Evolutionary conservation across 108 stramenopile species (phyloP), one percentile per base, ranked within the genome.

Genomic region (Cyclotella baltica): DNA sequence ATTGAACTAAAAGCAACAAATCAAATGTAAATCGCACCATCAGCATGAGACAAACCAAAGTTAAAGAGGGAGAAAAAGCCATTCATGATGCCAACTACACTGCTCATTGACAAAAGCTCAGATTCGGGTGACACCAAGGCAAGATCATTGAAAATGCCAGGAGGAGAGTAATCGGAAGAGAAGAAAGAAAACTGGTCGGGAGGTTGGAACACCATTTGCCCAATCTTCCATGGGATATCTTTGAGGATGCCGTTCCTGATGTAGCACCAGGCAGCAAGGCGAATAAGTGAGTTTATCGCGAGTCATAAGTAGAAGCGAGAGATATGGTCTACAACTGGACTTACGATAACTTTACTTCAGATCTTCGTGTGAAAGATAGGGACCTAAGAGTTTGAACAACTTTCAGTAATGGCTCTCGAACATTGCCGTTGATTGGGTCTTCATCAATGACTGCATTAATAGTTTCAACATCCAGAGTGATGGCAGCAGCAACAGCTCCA

Each of bases 341-440:
- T 64, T 33, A 40, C 40, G 38, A 55, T 43, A 79, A 51, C 57
- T 79, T 81, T 0, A 79, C 65, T 22, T 56, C 62, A 28, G 64
- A 30, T 22, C 65, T 59, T 19, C 78, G 70, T 16, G 48, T 43
- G 65, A 83, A 85, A 20, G 85, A 75, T 57, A 89, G 28, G 29
- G 80, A 70, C n/a, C 85, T 62, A 83, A 89, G 73, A 9, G 84
- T 56, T 27, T 75, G 77, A 35, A 88, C 53, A 37, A 89, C 75
- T 76, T 86, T 87, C 34, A 86, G 43, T 11, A 87, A 34, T 29
- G 85, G 85, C 74, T 88, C 86, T 18, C 88, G 64, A 0, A 88
- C 30, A 36, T 75, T 56, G 4, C 87, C 87, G 59, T 52, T 72
- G n/a, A 82, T 50, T 25, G 87, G 87, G 62, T 89, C 88, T 29